These are phyloP conservation scores for Fusarium temperatum DNA, from an alignment of 2,329 filamentous ascomycete genomes.

Conservation along the genomic window DNA sequence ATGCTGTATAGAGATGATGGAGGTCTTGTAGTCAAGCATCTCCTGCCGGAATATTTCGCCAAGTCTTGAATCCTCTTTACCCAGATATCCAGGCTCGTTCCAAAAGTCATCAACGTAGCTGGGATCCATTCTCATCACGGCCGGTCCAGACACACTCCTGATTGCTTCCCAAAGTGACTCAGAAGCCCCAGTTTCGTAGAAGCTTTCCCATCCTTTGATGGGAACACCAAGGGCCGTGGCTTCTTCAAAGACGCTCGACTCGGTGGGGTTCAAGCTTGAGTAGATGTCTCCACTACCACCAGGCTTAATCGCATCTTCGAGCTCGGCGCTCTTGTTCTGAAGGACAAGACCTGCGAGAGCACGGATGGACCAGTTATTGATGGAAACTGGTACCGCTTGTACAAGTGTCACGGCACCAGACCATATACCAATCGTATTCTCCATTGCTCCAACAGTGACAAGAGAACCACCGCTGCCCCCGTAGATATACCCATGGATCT, in stretches of 20 bases:
- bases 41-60: fast-evolving
- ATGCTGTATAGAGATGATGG: fast-evolving
- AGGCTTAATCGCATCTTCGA: fast-evolving
- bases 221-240: background rate
- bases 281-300: background rate
- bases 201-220: fast-evolving
- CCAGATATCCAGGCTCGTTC: background rate
- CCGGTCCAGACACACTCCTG: fast-evolving
- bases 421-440: background rate
- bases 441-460: background rate
- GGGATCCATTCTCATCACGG: background rate
- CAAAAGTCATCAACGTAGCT: background rate
- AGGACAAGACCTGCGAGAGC: background rate
- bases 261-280: fast-evolving
- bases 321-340: background rate
- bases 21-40: background rate
- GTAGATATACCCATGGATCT: background rate
- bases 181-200: background rate
- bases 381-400: background rate
- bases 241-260: fast-evolving
- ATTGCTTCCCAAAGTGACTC: background rate
- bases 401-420: background rate
- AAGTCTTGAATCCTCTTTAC: fast-evolving
- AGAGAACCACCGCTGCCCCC: background rate
- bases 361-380: background rate